These are phyloP conservation scores for Rosa multiflora DNA, from an alignment of 306 rosid genomes.

Conservation along the genomic window DNA sequence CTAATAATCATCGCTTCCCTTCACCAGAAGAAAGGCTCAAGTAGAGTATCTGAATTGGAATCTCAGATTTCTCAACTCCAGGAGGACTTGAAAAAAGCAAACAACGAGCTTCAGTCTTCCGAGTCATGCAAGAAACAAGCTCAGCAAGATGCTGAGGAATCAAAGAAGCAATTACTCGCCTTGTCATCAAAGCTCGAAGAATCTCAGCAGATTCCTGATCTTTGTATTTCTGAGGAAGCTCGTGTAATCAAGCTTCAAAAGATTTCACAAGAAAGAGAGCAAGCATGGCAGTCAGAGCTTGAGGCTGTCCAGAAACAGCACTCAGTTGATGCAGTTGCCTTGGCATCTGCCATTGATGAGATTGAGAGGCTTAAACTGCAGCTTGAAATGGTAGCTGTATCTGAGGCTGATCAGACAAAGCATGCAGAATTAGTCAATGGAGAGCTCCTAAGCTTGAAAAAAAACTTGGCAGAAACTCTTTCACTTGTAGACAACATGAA, in stretches of 20 bases:
- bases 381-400: slow-evolving; percentile 56
- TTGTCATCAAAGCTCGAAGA: slow-evolving; percentile 67
- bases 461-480: slow-evolving; percentile 58
- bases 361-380: slow-evolving; percentile 65
- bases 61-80: slow-evolving; percentile 75
- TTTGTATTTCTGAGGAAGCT: slow-evolving; percentile 53
- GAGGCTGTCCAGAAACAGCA: slow-evolving; percentile 54
- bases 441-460: slow-evolving; percentile 65
- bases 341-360: slow-evolving; percentile 61
- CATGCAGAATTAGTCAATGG: slow-evolving; percentile 42
- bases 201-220: slow-evolving; percentile 59
- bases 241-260: slow-evolving; percentile 50
- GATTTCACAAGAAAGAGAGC: slow-evolving; percentile 47
- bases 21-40: slow-evolving; percentile 75
- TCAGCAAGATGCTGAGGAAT: slow-evolving; percentile 66
- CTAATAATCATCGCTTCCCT: slow-evolving; percentile 11
- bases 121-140: slow-evolving; percentile 76
- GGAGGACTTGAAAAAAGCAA: slow-evolving; percentile 66
- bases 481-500: slow-evolving; percentile 65
- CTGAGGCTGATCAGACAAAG: slow-evolving; percentile 48
- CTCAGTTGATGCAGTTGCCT: slow-evolving; percentile 50
- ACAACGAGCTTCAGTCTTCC: slow-evolving; percentile 52
- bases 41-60: slow-evolving; percentile 82
- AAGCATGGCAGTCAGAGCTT: slow-evolving; percentile 51
- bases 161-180: slow-evolving; percentile 50